Evolutionary conservation across 2,329 filamentous ascomycete species (phyloP).

Genomic region (Fusarium gaditjirri): DNA sequence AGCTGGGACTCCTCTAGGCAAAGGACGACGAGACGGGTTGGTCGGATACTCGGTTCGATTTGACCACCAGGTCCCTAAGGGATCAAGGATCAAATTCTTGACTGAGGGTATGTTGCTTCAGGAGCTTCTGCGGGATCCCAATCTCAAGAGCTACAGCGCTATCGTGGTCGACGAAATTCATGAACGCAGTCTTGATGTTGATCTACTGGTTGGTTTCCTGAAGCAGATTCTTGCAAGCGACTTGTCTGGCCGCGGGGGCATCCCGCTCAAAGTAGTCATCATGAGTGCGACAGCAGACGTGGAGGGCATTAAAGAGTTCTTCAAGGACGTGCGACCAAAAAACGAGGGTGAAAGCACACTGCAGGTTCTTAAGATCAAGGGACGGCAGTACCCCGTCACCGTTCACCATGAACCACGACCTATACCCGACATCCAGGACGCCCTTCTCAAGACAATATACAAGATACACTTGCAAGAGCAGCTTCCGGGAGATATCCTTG

Average conservation of each 20-base stretch:
- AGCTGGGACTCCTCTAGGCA: constrained; percentile 63
- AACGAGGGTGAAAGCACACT: constrained; percentile 39
- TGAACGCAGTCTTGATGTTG: constrained; percentile 93
- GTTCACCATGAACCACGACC: constrained; percentile 78
- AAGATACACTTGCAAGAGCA: constrained; percentile 88
- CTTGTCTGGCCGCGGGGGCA: constrained; percentile 72
- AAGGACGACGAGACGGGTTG: constrained; percentile 54
- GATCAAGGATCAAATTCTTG: constrained; percentile 90
- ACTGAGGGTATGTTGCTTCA: constrained; percentile 97
- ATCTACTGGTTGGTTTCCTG: constrained; percentile 88
- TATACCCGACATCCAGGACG: constrained; percentile 83
- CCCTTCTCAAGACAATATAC: constrained; percentile 83
- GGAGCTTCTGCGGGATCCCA: constrained; percentile 87
- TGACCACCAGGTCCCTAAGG: constrained; percentile 83
- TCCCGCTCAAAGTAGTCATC: constrained; percentile 86
- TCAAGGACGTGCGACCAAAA: constrained; percentile 55
- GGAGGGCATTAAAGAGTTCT: constrained; percentile 80
- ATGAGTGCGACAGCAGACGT: constrained; percentile 98
- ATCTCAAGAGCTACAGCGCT: constrained; percentile 85
- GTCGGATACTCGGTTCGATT: constrained; percentile 97
- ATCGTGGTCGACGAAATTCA: constrained; percentile 97
- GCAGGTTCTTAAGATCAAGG: constrained; percentile 75
- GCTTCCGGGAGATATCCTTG: constrained; percentile 91
- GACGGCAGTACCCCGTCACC: constrained; percentile 87
- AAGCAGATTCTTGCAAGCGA: constrained; percentile 76